Base-by-base conservation (phyloP, 2,329 filamentous ascomycete genomes). In the Blastomyces emzantsi region DNA sequence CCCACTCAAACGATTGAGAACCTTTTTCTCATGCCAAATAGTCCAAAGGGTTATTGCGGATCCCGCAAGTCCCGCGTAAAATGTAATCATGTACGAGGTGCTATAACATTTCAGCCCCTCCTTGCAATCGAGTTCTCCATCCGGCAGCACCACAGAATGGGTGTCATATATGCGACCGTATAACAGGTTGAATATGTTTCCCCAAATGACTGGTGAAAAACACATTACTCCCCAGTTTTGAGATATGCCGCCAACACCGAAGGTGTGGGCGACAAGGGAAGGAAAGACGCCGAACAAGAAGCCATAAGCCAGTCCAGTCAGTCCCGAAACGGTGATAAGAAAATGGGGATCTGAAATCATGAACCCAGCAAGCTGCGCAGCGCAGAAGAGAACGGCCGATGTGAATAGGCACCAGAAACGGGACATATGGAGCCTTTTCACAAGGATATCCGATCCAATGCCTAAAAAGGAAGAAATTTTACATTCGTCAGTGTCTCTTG, bases 141-240 rank as follows among this genome's bases (percentile, higher is more conserved):
- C 83, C 0, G 83, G 81, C 25, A 85, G 82, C 11, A 90, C 78
- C 43, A 87, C 77, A 28, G 88, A 92, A 74, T 97, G 92, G 9
- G 79, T 78, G 73, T 99, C 94, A 69, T 91, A 95, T 0, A 96
- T 86, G 19, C 75, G 78, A 59, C 94, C 94, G 73, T 97, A 99
- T 64, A 94, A 86, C 1, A 97, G 78, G 73, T 97, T 99, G 81
- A 96, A 97, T 28, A 96, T 75, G 70, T 97, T 96, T 60, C 91
- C 92, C 9, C 88, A 92, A 36, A 96, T 76, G 2, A 96, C 90
- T 0, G 93, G 92, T 2, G 90, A 88, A 58, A 97, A 80, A 0
- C 91, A 97, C 87, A 99, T 95, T 70, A 89, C 88, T 17, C 94
- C 94, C 93, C 94, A 99, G 72, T 97, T 99, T 73, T 96, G 90